Evolutionary conservation across 2,329 filamentous ascomycete species (phyloP).

Genomic region (Mycocentrospora acerina): DNA sequence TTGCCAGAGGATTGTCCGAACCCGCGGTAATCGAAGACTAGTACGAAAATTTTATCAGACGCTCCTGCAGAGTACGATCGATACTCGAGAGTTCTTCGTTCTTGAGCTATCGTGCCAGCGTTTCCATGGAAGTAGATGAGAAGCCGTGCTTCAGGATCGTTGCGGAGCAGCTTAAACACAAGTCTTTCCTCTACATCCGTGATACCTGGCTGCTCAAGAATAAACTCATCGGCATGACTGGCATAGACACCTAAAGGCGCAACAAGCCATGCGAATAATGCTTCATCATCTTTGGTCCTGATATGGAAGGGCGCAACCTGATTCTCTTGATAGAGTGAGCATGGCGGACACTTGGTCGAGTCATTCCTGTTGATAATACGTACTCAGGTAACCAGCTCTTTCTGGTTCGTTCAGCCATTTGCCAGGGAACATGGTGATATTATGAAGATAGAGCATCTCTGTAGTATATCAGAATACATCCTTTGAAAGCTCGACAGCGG

Average conservation of each 20-base stretch:
- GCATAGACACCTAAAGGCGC: slow-evolving; percentile 76
- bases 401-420: slow-evolving; percentile 40
- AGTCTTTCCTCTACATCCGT: slow-evolving; percentile 52
- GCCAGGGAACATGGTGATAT: slow-evolving; percentile 38
- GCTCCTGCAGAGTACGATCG: slow-evolving; percentile 70
- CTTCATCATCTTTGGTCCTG: slow-evolving; percentile 71
- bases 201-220: slow-evolving; percentile 46
- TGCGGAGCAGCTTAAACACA: slow-evolving; percentile 53
- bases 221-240: slow-evolving; percentile 65
- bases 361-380: slow-evolving; percentile 10
- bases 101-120: slow-evolving; percentile 74
- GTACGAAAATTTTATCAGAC: slow-evolving; percentile 59
- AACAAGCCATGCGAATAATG: slow-evolving; percentile 88
- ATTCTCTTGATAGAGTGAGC: slow-evolving; percentile 58
- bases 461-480: not conserved
- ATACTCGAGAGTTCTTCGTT: slow-evolving; percentile 74
- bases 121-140: slow-evolving; percentile 64
- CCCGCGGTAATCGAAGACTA: slow-evolving; percentile 90
- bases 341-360: too few relatives aligned
- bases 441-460: slow-evolving; percentile 42
- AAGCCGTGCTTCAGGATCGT: slow-evolving; percentile 55
- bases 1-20: slow-evolving; percentile 79
- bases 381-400: slow-evolving; percentile 40
- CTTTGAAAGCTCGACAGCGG: slow-evolving; percentile 4
- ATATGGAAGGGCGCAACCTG: slow-evolving; percentile 85